Evolutionary conservation across 2,329 filamentous ascomycete genomes (phyloP).

Genomic region (Byssochlamys sp.): DNA sequence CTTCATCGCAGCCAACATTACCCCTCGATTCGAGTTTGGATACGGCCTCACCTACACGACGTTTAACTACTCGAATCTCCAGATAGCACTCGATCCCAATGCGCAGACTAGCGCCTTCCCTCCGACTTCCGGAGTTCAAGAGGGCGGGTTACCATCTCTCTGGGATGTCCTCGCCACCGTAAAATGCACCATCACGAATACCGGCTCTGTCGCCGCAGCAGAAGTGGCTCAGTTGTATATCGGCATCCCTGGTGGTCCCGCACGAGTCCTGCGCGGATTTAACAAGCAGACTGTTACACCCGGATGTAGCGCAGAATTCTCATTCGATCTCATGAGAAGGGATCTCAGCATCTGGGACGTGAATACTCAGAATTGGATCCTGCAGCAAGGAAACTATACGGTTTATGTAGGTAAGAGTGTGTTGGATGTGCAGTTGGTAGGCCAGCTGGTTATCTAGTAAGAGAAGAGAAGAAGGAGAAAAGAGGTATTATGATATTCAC

Average conservation of each 20-base stretch:
- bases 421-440: neutral
- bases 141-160: slow-evolving; percentile 44
- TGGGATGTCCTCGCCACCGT: slow-evolving; percentile 37
- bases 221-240: slow-evolving; percentile 52
- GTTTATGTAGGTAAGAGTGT: slow-evolving; percentile 40
- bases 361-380: slow-evolving; percentile 64
- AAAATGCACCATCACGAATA: slow-evolving; percentile 35
- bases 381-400: slow-evolving; percentile 42
- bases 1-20: slow-evolving; percentile 36
- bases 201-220: slow-evolving; percentile 30
- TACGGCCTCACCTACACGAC: slow-evolving; percentile 24
- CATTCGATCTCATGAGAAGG: slow-evolving; percentile 56
- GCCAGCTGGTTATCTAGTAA: neutral
- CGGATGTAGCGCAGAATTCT: slow-evolving; percentile 55
- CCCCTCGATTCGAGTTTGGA: slow-evolving; percentile 30
- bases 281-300: slow-evolving; percentile 60
- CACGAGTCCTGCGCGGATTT: slow-evolving; percentile 63
- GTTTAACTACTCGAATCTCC: slow-evolving; percentile 35
- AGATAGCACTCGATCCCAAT: slow-evolving; percentile 26
- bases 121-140: slow-evolving; percentile 35
- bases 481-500: too few relatives aligned
- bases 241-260: slow-evolving; percentile 57
- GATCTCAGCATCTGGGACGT: slow-evolving; percentile 77
- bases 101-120: slow-evolving; percentile 25
- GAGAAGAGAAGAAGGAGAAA: neutral